These are phyloP conservation scores for Ilex paraguariensis DNA, from an alignment of 305 asterid genomes.

Conservation along the genomic window DNA sequence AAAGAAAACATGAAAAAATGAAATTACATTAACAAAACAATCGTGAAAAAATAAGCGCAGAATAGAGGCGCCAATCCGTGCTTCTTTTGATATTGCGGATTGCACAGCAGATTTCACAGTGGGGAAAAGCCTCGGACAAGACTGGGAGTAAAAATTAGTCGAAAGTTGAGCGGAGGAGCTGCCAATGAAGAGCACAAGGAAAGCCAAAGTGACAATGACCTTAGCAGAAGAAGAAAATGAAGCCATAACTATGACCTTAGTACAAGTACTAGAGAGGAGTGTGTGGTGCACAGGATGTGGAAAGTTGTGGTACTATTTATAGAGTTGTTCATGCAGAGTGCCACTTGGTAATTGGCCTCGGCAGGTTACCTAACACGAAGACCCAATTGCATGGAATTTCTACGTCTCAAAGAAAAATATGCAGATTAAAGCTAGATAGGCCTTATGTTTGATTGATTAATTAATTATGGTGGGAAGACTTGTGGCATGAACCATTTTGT, in stretches of 20 bases:
- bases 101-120: conserved; percentile 41
- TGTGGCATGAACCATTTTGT: conserved; percentile 2
- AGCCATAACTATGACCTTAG: conserved; percentile 6
- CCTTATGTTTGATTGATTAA: too few species aligned
- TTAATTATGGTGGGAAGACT: neutral
- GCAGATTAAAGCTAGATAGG: too few species aligned
- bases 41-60: conserved; percentile 83
- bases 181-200: conserved; percentile 30
- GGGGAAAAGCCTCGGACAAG: conserved; percentile 49
- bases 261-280: conserved; percentile 1
- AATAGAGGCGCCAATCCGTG: conserved; percentile 89
- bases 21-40: conserved; percentile 70
- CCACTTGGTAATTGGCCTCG: conserved; percentile 23
- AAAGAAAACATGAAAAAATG: neutral
- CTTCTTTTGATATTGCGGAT: conserved; percentile 47
- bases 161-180: conserved; percentile 64
- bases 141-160: conserved; percentile 37
- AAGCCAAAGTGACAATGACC: conserved; percentile 26
- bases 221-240: conserved; percentile 18
- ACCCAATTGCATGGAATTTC: conserved; percentile 35
- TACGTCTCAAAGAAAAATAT: too few species aligned
- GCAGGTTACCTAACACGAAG: conserved; percentile 50
- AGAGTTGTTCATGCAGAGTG: conserved; percentile 19
- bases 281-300: conserved; percentile 11
- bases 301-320: conserved; percentile 26